Percentiles rank a stretch among this genome's conserved stretches.
Evolutionary conservation across 108 stramenopile species (phyloP).

Genomic region (Aurantiochytrium sp.): DNA sequence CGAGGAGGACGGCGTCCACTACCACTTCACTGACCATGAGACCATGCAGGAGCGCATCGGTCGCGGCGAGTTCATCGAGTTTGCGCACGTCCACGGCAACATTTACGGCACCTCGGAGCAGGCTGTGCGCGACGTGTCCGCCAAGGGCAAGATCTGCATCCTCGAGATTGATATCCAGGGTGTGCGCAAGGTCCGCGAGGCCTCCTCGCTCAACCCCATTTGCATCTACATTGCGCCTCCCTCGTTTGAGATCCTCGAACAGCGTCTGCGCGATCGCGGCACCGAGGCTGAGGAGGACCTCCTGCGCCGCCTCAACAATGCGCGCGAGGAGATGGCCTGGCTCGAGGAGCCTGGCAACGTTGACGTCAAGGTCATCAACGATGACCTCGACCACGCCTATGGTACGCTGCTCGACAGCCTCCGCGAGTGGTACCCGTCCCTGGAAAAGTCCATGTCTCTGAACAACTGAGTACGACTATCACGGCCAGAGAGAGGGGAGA

Average conservation of each 20-base stretch:
- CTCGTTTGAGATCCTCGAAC: constrained; percentile 72
- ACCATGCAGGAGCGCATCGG: constrained; percentile 65
- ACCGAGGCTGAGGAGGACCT: constrained; percentile 81
- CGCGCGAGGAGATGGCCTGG: constrained; percentile 79
- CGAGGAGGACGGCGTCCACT: constrained; percentile 69
- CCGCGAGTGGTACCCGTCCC: constrained; percentile 22
- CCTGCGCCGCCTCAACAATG: constrained; percentile 65
- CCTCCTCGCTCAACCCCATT: constrained; percentile 25
- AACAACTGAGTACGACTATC: neutral
- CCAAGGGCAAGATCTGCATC: constrained; percentile 72
- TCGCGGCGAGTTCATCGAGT: constrained; percentile 68
- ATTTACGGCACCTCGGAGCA: constrained; percentile 75
- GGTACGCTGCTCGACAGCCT: neutral
- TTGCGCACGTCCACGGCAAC: constrained; percentile 91
- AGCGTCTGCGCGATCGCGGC: constrained; percentile 70
- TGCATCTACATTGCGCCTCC: constrained; percentile 88
- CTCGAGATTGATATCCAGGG: constrained; percentile 82
- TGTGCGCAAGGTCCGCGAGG: constrained; percentile 14
- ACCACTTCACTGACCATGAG: constrained; percentile 74
- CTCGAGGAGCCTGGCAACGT: constrained; percentile 69
- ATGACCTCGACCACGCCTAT: constrained; percentile 61
- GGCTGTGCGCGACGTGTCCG: constrained; percentile 69
- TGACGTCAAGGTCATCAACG: constrained; percentile 71
- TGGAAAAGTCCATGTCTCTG: neutral
- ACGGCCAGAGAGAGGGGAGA: too few species aligned